phyloP scores from a whole-genome alignment of 495 filamentous ascomycete genomes.

The Aeminium ludgeri region DNA sequence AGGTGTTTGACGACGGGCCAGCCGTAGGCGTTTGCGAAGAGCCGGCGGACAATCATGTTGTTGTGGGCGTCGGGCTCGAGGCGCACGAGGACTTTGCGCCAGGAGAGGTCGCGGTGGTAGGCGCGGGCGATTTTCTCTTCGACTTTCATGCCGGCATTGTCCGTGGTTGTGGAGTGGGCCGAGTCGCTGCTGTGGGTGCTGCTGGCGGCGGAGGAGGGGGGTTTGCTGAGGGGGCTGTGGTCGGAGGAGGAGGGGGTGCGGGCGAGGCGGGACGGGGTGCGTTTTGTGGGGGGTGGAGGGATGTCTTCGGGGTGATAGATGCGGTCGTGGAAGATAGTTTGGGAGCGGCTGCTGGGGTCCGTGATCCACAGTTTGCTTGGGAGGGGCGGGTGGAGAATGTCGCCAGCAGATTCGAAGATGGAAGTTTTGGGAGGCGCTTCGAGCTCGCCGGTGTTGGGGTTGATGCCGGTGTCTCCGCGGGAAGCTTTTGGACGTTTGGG shows the following conservation, averaged over 20 bases:
- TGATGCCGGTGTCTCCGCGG: constrained; percentile 30
- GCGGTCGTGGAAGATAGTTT: constrained; percentile 93
- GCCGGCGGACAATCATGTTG: constrained; percentile 88
- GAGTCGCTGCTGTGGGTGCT: constrained; percentile 1
- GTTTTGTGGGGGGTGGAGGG: constrained; percentile 53
- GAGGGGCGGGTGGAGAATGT: constrained; percentile 77
- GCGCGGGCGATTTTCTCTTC: constrained; percentile 96
- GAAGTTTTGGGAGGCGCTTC: constrained; percentile 73
- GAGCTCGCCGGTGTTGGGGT: constrained; percentile 13
- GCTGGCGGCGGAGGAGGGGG: no score
- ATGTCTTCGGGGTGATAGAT: constrained; percentile 90
- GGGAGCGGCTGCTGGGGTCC: constrained; percentile 63
- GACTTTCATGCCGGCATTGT: constrained; percentile 52
- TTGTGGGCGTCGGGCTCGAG: constrained; percentile 97
- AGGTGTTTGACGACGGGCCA: constrained; percentile 94
- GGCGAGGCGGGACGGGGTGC: constrained; percentile 24
- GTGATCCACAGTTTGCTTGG: constrained; percentile 64
- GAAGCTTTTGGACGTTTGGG: constrained; percentile 23
- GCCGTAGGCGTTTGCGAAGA: constrained; percentile 93
- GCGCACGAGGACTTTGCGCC: constrained; percentile 91
- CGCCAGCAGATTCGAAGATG: constrained; percentile 84
- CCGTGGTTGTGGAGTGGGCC: constrained; percentile 12
- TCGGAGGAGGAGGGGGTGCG: constrained; percentile 31
- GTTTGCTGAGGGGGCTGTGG: not conserved
- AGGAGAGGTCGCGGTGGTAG: constrained; percentile 76